phyloP scores from a whole-genome alignment of 1,284 basidiomycete species.

The Cutaneotrichosporon curvatum region DNA sequence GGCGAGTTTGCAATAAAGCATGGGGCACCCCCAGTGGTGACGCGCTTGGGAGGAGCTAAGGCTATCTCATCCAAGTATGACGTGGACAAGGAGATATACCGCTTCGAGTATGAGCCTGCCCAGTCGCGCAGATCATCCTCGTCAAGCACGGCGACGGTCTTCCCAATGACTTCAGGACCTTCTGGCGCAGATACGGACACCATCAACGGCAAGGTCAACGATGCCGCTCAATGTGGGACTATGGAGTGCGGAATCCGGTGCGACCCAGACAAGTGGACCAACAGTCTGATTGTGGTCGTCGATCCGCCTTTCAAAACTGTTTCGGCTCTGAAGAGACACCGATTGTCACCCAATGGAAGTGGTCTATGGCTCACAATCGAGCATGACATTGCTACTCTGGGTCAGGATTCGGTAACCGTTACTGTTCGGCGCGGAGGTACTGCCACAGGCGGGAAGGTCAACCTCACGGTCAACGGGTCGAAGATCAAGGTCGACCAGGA shows the following conservation, averaged over 20 bases:
- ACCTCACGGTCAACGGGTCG: constrained; percentile 82
- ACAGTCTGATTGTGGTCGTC: constrained; percentile 78
- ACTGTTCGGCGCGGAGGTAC: constrained; percentile 61
- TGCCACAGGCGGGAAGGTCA: constrained; percentile 55
- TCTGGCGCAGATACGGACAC: not conserved
- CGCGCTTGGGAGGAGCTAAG: constrained; percentile 71
- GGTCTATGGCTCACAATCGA: constrained; percentile 94
- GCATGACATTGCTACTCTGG: constrained; percentile 70
- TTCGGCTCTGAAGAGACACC: constrained; percentile 76
- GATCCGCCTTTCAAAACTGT: constrained; percentile 87
- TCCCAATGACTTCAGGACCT: constrained; percentile 7
- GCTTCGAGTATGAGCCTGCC: constrained; percentile 74
- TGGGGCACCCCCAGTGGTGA: constrained; percentile 85
- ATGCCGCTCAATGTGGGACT: constrained; percentile 4
- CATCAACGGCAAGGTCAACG: constrained; percentile 1
- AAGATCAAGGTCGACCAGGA: constrained; percentile 82
- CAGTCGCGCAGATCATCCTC: constrained; percentile 51
- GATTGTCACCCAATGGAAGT: constrained; percentile 77
- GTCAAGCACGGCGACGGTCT: constrained; percentile 40
- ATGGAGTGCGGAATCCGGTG: constrained; percentile 93
- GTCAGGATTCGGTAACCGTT: constrained; percentile 63
- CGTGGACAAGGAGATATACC: constrained; percentile 73
- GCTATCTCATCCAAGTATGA: constrained; percentile 72
- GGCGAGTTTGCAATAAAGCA: constrained; percentile 92
- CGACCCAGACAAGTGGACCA: constrained; percentile 86